A percentile compares a stretch with the other conserved stretches of the same genome.
Conservation (phyloP, 2,329 filamentous ascomycete species). For the Penicillium sp. region DNA sequence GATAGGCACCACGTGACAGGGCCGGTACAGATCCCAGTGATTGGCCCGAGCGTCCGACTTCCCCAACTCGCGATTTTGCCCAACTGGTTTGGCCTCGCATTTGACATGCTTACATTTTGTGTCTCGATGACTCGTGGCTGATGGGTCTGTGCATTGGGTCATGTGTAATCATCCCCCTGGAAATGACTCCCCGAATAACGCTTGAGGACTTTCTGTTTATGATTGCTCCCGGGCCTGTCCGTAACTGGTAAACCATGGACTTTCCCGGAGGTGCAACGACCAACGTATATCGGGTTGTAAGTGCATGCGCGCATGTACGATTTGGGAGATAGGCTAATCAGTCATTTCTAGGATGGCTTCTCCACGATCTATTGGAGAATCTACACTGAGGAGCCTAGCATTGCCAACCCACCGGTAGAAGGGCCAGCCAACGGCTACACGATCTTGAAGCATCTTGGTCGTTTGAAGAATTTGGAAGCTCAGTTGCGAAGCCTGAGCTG, state of each 20-base stretch:
- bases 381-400: conserved; percentile 37
- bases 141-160: conserved; percentile 17
- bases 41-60: conserved; percentile 35
- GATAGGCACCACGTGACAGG: conserved; percentile 34
- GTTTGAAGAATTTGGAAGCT: conserved; percentile 39
- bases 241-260: conserved; percentile 38
- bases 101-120: not conserved
- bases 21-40: conserved; percentile 19
- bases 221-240: conserved; percentile 27
- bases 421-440: conserved; percentile 35
- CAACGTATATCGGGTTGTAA: conserved; percentile 42
- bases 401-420: conserved; percentile 28
- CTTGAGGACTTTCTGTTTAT: conserved; percentile 24
- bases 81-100: conserved; percentile 8
- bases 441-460: conserved; percentile 37
- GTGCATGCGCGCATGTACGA: conserved; percentile 15
- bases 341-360: conserved; percentile 37
- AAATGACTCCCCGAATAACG: conserved; percentile 33
- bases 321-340: conserved; percentile 18
- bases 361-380: conserved; percentile 43
- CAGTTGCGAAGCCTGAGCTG: conserved; percentile 35
- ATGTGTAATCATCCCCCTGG: conserved; percentile 23
- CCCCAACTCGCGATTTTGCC: conserved; percentile 24
- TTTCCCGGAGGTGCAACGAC: conserved; percentile 42
- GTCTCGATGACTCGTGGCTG: conserved; percentile 11